Base-by-base conservation (phyloP, 768 basidiomycete species). In the Auricularia cornea region DNA sequence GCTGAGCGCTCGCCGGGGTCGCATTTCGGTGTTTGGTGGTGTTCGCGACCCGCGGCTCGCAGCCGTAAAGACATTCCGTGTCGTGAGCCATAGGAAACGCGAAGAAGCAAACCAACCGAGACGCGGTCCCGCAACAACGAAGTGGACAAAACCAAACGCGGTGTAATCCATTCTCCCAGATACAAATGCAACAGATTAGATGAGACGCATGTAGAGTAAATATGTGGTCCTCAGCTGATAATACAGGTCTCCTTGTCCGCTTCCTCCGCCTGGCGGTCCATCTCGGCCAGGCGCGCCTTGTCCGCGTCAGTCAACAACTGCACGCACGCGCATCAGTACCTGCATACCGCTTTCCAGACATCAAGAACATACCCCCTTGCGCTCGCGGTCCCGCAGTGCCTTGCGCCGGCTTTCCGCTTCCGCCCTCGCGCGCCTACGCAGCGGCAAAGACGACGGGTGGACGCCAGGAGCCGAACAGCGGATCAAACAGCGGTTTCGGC, bases 371-470 rank as follows among this genome's bases (percentile, higher is more conserved):
- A 57, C 54, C 28, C 54, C 54, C 29, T 57, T 57, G 11, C 54
- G 54, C 54, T 26, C 54, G 16, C 54, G 54, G 16, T 57, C 54
- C 6, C 28, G 54, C 26, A 57, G 28, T 20, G 54, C 54, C 54
- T 57, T 57, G 54, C 54, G 54, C 26, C 30, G 26, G 28, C 28
- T 29, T 26, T 57, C 54, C 28, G 54, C 54, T 26, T 57, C 54
- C 0, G 54, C 26, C 28, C 54, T 6, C 1, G 54, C 54, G 23
- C 62, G 62, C 26, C 62, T 63, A 26, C 28, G 59, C 62, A 63
- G 33, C 40, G n/a, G 28, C 62, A 30, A 63, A 63, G 56, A 63
- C n/a, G 20, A 29, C 20, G 8, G 56, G 29, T 2, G 62, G 62
- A 14, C 26, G 31, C 62, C 62, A 63, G 29, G 61, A 52, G 48